Percentiles rank a stretch among this genome's conserved stretches.
These are phyloP conservation scores for Debaryomycetaceae sp. DNA, from an alignment of 1,139 yeast genomes.

Conservation along the genomic window DNA sequence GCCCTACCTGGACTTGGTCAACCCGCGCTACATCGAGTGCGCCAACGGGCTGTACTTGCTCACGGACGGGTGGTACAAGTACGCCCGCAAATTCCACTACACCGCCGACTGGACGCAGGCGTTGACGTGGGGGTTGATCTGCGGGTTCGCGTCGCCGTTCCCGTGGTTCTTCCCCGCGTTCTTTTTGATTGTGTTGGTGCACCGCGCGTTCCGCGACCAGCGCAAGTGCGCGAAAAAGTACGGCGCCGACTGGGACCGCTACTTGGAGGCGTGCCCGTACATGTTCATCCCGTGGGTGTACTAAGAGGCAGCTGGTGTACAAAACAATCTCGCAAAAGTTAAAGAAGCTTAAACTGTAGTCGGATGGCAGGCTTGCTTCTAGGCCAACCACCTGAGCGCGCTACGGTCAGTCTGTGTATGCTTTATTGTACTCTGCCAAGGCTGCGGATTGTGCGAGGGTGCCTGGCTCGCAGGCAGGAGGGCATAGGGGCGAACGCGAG, in stretches of 20 bases:
- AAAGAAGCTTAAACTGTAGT: too few species aligned
- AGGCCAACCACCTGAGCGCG: too few species aligned
- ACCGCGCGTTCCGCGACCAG: conserved; percentile 84
- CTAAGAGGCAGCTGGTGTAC: too few species aligned
- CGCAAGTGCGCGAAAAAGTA: conserved; percentile 81
- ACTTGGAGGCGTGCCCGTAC: conserved; percentile 85
- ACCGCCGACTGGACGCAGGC: conserved; percentile 92
- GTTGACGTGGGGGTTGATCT: conserved; percentile 84
- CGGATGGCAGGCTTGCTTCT: too few species aligned
- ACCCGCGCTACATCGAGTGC: conserved; percentile 83
- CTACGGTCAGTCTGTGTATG: too few species aligned
- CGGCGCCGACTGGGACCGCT: conserved; percentile 90
- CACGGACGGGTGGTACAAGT: conserved; percentile 90
- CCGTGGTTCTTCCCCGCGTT: conserved; percentile 96
- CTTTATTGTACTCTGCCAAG: too few species aligned
- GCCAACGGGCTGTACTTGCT: conserved; percentile 78
- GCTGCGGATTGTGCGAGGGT: too few species aligned
- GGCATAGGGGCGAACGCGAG: too few species aligned
- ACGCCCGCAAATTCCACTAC: conserved; percentile 91
- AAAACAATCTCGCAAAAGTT: too few species aligned
- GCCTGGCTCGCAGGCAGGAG: too few species aligned
- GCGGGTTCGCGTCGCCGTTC: conserved; percentile 83
- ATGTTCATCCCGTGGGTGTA: conserved; percentile 84
- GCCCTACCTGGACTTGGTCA: conserved; percentile 73
- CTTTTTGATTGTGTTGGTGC: conserved; percentile 80